Evolutionary conservation across 495 filamentous ascomycete genomes (phyloP).

Genomic region (Neohortaea acidophila): DNA sequence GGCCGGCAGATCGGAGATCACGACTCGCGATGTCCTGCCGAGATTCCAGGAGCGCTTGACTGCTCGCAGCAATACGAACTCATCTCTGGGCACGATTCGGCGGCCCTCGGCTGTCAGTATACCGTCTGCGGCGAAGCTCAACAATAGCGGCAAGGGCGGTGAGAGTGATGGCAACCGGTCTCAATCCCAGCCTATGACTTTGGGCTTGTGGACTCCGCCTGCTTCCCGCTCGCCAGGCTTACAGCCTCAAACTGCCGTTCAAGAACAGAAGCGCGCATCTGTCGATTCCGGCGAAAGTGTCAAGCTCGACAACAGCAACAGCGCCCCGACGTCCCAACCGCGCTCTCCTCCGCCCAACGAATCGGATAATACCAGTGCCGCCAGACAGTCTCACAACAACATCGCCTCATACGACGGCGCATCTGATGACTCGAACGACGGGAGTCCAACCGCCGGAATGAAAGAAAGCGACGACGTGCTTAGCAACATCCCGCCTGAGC

Average conservation of each 20-base stretch:
- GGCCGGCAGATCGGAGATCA: conserved; percentile 3
- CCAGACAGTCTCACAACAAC: not conserved
- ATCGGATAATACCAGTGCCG: not conserved
- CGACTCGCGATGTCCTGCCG: not conserved
- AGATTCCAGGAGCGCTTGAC: not conserved
- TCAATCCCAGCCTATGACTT: conserved; percentile 4
- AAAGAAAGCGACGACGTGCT: not conserved
- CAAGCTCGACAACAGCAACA: conserved; percentile 1
- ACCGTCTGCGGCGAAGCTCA: not conserved
- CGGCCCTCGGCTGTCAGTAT: conserved; percentile 16
- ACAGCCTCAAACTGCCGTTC: not conserved
- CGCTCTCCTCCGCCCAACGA: not conserved
- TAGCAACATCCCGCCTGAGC: not conserved
- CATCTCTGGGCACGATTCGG: conserved; percentile 23
- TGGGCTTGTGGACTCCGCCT: conserved; percentile 15
- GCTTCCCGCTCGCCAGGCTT: conserved; percentile 3
- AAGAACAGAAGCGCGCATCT: no score
- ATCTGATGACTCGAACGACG: not conserved
- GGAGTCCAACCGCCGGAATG: not conserved
- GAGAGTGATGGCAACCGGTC: not conserved
- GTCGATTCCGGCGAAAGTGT: not conserved
- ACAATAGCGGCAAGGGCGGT: not conserved
- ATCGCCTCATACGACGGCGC: not conserved
- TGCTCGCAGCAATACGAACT: conserved; percentile 10
- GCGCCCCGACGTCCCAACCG: not conserved